phyloP scores from a whole-genome alignment of 306 rosid genomes.

The Rosa chinensis region DNA sequence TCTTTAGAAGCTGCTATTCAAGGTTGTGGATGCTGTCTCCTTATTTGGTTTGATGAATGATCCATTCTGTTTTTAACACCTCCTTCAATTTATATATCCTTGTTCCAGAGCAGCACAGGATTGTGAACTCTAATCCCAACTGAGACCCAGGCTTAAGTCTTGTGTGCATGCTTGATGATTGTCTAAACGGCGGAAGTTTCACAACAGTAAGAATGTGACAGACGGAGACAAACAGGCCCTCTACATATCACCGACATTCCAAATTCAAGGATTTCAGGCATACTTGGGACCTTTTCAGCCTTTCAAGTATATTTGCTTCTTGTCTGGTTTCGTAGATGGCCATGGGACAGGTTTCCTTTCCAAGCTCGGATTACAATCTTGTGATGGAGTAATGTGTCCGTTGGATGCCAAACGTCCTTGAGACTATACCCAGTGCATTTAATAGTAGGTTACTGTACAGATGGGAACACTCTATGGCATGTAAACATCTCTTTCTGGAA shows the following conservation, averaged over 20 bases:
- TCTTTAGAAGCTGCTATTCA: neutral
- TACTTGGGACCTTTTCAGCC: neutral
- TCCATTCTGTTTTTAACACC: neutral
- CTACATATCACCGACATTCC: neutral
- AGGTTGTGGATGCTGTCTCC: neutral
- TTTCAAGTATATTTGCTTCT: neutral
- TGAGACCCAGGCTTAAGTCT: neutral
- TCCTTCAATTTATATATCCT: neutral
- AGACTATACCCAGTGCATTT: neutral
- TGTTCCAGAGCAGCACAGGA: neutral
- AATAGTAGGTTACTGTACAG: neutral
- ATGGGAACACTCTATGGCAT: neutral
- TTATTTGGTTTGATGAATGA: neutral
- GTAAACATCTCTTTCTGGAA: too few species aligned
- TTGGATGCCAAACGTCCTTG: neutral
- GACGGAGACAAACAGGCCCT: neutral
- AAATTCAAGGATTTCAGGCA: neutral
- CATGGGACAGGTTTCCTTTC: neutral
- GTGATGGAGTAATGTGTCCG: neutral
- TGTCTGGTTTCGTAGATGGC: neutral
- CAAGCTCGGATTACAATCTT: neutral
- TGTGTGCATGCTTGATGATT: neutral
- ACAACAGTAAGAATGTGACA: neutral
- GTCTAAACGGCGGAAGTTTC: neutral
- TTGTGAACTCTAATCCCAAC: too few species aligned